Percentiles rank a stretch among this genome's conserved stretches.
Evolutionary conservation across 2,329 filamentous ascomycete genomes (phyloP).

Genomic region (Ophiocordyceps robertsii): DNA sequence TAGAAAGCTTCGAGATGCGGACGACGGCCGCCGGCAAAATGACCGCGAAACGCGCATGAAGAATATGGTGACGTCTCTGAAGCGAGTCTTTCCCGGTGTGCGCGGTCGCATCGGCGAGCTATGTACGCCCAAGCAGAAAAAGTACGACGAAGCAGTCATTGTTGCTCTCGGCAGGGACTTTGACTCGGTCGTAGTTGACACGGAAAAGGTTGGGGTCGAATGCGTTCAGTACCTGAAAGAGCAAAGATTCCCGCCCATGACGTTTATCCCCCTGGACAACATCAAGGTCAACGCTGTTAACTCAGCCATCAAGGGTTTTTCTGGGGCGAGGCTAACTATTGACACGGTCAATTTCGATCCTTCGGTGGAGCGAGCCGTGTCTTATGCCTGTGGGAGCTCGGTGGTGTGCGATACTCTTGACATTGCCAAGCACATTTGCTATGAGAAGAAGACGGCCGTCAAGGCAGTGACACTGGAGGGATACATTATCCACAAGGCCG

Average conservation of each 20-base stretch:
- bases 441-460: slow-evolving; percentile 69
- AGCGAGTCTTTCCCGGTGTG: slow-evolving; percentile 83
- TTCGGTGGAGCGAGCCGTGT: slow-evolving; percentile 79
- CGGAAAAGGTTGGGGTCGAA: slow-evolving; percentile 84
- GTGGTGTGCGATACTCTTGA: slow-evolving; percentile 84
- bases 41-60: slow-evolving; percentile 68
- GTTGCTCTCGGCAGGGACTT: slow-evolving; percentile 88
- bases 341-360: slow-evolving; percentile 93
- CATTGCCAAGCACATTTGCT: slow-evolving; percentile 81
- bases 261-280: slow-evolving; percentile 92
- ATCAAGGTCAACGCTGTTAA: slow-evolving; percentile 91
- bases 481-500: slow-evolving; percentile 93
- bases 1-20: slow-evolving; percentile 69
- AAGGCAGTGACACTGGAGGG: slow-evolving; percentile 93
- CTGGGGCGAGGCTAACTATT: slow-evolving; percentile 77
- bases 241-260: slow-evolving; percentile 74
- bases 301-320: slow-evolving; percentile 78
- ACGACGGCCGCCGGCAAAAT: slow-evolving; percentile 74
- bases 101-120: slow-evolving; percentile 82
- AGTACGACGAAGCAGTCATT: slow-evolving; percentile 85
- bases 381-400: slow-evolving; percentile 86
- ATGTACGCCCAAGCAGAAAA: slow-evolving; percentile 94
- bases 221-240: slow-evolving; percentile 93
- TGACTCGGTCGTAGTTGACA: slow-evolving; percentile 88
- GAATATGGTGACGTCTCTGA: slow-evolving; percentile 74